A percentile compares a stretch with the other conserved stretches of the same genome.
phyloP scores from a whole-genome alignment of 352 stramenopile genomes.

The Aphanomyces cochlioides region DNA sequence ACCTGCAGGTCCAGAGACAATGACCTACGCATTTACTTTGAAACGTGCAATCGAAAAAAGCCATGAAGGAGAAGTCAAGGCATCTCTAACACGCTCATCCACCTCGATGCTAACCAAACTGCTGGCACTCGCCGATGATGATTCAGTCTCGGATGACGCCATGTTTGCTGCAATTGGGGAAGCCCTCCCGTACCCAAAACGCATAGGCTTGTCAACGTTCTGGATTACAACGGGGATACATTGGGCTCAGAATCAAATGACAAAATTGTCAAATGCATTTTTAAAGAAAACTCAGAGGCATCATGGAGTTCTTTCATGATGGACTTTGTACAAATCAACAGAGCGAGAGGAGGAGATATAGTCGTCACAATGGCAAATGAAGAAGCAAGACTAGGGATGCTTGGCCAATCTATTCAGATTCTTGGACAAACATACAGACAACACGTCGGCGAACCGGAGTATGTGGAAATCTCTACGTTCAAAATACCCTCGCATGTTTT shows the following conservation, averaged over 20 bases:
- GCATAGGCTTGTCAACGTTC: neutral
- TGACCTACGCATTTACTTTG: neutral
- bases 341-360: slow-evolving; percentile 1
- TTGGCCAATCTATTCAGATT: neutral
- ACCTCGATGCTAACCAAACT: neutral
- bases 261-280: slow-evolving; percentile 7
- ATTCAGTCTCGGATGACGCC: neutral
- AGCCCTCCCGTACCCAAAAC: neutral
- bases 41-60: neutral
- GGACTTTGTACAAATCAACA: too few relatives aligned
- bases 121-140: neutral
- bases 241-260: neutral
- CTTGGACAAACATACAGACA: neutral
- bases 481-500: too few relatives aligned
- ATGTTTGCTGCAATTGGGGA: neutral
- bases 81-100: neutral
- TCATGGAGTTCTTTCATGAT: neutral
- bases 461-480: too few relatives aligned
- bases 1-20: neutral
- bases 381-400: neutral
- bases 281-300: slow-evolving; percentile 4
- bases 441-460: too few relatives aligned
- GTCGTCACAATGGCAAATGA: neutral
- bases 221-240: neutral
- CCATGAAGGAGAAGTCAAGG: slow-evolving; percentile 3